phyloP scores from a whole-genome alignment of 352 stramenopile genomes.

The Aphanomyces astaci region DNA sequence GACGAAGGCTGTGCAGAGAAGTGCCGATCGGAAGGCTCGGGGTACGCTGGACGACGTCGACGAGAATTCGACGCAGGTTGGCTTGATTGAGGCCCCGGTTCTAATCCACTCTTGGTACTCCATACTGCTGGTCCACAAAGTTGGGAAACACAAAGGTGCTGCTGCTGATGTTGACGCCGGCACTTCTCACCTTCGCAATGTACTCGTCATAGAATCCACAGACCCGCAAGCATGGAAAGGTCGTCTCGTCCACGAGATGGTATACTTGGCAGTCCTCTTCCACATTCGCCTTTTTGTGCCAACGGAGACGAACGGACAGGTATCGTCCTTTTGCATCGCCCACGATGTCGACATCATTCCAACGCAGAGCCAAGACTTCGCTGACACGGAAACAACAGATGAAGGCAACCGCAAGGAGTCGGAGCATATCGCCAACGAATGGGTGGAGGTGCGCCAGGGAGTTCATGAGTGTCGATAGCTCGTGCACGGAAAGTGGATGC shows the following conservation, averaged over 20 bases:
- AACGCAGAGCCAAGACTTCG: background rate
- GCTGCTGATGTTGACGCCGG: no score
- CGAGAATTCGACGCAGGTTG: background rate
- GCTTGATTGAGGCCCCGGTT: background rate
- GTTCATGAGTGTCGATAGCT: background rate
- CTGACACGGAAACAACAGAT: background rate
- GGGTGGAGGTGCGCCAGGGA: background rate
- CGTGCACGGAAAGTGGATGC: no score
- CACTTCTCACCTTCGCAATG: background rate
- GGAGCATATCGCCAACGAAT: background rate
- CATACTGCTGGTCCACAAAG: background rate
- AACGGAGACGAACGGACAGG: no score
- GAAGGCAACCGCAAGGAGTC: background rate
- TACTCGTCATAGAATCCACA: background rate
- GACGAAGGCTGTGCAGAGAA: background rate
- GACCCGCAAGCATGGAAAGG: background rate
- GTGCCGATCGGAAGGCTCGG: background rate
- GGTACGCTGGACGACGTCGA: background rate
- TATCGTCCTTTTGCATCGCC: background rate
- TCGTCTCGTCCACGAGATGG: background rate
- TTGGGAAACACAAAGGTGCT: background rate
- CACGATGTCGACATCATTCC: background rate
- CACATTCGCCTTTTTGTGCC: no score
- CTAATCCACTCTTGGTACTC: background rate
- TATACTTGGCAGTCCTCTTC: no score